phyloP scores from a whole-genome alignment of 2,329 filamentous ascomycete species.

The Lecanicillium sp. region DNA sequence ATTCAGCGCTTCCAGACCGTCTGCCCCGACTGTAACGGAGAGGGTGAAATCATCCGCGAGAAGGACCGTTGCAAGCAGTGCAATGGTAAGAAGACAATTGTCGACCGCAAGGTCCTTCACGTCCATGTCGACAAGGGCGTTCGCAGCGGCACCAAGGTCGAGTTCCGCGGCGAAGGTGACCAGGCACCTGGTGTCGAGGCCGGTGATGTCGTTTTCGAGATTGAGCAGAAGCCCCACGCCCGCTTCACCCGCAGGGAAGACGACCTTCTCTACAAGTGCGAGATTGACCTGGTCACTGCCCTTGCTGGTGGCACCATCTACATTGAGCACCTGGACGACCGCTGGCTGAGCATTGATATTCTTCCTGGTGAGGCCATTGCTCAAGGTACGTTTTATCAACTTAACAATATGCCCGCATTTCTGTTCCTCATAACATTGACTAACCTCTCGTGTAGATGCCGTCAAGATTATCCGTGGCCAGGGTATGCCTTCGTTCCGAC shows the following conservation, averaged over 20 bases:
- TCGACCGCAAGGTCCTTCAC: conserved; percentile 96
- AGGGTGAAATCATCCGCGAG: conserved; percentile 93
- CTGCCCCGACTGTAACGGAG: conserved; percentile 95
- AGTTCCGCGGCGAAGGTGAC: conserved; percentile 95
- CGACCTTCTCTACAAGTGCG: conserved; percentile 88
- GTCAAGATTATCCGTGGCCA: conserved; percentile 94
- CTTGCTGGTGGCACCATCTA: conserved; percentile 85
- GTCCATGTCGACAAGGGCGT: conserved; percentile 96
- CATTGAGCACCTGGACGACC: conserved; percentile 93
- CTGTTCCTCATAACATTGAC: conserved; percentile 14
- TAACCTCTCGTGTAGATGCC: conserved; percentile 48
- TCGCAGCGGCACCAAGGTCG: conserved; percentile 87
- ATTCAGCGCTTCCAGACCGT: conserved; percentile 99
- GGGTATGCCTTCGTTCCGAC: conserved; percentile 93
- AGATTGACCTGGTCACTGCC: conserved; percentile 93
- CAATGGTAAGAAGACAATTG: conserved; percentile 93
- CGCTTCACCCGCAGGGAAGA: conserved; percentile 96
- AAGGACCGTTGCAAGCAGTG: conserved; percentile 98
- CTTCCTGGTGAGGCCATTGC: conserved; percentile 90
- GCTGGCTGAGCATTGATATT: conserved; percentile 92
- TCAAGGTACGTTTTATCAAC: conserved; percentile 57
- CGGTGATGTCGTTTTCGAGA: conserved; percentile 96
- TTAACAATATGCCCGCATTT: neutral
- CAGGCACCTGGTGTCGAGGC: conserved; percentile 88
- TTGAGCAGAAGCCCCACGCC: conserved; percentile 96